Conservation (phyloP, 768 basidiomycete species). For the Pleurotus tuoliensis region DNA sequence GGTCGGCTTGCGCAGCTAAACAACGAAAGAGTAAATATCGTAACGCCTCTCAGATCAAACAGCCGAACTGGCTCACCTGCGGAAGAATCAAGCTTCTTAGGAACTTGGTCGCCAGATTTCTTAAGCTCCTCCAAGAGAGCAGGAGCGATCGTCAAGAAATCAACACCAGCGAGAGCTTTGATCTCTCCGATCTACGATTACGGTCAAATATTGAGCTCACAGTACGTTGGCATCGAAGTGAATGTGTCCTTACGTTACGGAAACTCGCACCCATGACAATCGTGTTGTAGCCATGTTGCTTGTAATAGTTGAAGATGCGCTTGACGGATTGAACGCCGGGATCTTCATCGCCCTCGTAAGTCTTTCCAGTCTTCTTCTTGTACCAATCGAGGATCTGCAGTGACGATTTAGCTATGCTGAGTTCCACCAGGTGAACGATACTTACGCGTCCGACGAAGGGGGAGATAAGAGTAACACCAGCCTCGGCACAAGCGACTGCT, state of each 20-base stretch:
- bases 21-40: slow-evolving; percentile 6
- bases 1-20: slow-evolving; percentile 50
- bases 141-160: slow-evolving; percentile 96
- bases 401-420: neutral
- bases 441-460: slow-evolving; percentile 97
- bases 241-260: slow-evolving; percentile 73
- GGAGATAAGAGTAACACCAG: slow-evolving; percentile 96
- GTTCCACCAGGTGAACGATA: slow-evolving; percentile 15
- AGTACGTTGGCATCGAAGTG: neutral
- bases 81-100: slow-evolving; percentile 75
- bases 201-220: slow-evolving; percentile 4
- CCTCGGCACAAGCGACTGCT: slow-evolving; percentile 98
- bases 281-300: slow-evolving; percentile 96
- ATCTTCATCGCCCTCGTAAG: slow-evolving; percentile 88
- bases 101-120: slow-evolving; percentile 70
- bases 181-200: slow-evolving; percentile 76
- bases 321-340: slow-evolving; percentile 95
- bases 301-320: slow-evolving; percentile 99
- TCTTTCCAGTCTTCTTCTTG: slow-evolving; percentile 86
- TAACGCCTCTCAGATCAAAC: neutral
- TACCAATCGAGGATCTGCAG: slow-evolving; percentile 96
- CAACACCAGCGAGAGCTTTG: slow-evolving; percentile 91
- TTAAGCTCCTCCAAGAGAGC: slow-evolving; percentile 89
- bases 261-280: slow-evolving; percentile 99
- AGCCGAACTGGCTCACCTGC: slow-evolving; percentile 40